Conservation (phyloP, 1,284 basidiomycete genomes). For the Cutaneotrichosporon cavernicola region DNA sequence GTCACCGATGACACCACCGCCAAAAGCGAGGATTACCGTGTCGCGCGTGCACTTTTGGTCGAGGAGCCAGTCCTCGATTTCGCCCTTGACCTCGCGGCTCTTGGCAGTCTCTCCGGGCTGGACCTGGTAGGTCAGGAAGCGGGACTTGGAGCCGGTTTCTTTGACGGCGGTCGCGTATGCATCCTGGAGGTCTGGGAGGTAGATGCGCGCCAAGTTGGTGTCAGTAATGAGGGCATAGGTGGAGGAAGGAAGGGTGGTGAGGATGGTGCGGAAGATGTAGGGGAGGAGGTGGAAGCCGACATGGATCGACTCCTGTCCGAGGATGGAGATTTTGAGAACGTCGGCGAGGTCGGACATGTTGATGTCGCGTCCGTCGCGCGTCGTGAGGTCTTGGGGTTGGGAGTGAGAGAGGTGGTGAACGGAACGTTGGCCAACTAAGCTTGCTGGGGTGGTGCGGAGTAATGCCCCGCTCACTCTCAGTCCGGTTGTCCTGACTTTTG, state of each 20-base stretch:
- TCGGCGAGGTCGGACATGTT: constrained; percentile 43
- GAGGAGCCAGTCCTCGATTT: constrained; percentile 91
- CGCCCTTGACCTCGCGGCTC: constrained; percentile 84
- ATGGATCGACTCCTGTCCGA: constrained; percentile 83
- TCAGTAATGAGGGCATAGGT: constrained; percentile 94
- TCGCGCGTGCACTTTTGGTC: constrained; percentile 86
- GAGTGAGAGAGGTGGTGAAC: neutral
- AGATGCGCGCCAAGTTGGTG: constrained; percentile 76
- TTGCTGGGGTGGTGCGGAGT: neutral
- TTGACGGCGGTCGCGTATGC: constrained; percentile 63
- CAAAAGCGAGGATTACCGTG: constrained; percentile 88
- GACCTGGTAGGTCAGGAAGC: constrained; percentile 78
- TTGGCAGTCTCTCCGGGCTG: constrained; percentile 91
- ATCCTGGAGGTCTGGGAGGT: constrained; percentile 66
- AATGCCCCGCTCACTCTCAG: neutral
- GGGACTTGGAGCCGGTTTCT: constrained; percentile 54
- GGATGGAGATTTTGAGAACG: constrained; percentile 68
- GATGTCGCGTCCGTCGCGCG: constrained; percentile 10
- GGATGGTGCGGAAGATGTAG: constrained; percentile 78
- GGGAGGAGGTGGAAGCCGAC: constrained; percentile 86
- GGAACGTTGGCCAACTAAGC: neutral
- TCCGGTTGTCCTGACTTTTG: neutral
- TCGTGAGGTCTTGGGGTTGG: neutral
- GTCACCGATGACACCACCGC: constrained; percentile 96
- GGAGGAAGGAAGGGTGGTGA: constrained; percentile 72